These are phyloP conservation scores for Papiliotrema flavescens DNA, from an alignment of 1,284 basidiomycete species.

Conservation along the genomic window DNA sequence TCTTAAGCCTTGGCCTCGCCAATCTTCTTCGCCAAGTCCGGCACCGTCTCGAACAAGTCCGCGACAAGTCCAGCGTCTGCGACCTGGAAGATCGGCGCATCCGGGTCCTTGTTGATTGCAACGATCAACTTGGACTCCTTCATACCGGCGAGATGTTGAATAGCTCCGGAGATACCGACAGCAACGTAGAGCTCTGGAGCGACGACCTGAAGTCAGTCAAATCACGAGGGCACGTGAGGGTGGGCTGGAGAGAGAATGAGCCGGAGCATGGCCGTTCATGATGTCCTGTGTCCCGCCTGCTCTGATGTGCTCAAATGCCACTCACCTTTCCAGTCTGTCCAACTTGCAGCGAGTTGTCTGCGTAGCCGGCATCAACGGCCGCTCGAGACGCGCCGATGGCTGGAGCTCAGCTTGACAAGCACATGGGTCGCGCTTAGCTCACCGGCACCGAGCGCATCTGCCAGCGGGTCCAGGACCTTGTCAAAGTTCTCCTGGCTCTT, in stretches of 20 bases:
- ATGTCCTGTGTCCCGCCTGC: not conserved
- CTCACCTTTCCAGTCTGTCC: slow-evolving; percentile 92
- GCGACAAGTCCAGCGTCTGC: slow-evolving; percentile 94
- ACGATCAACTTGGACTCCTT: slow-evolving; percentile 99
- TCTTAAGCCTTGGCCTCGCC: slow-evolving; percentile 19
- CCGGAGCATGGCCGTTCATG: no score
- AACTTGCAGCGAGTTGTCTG: slow-evolving; percentile 96
- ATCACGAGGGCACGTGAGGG: not conserved
- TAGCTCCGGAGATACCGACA: slow-evolving; percentile 94
- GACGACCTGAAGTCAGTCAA: slow-evolving; percentile 55
- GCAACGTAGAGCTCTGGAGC: slow-evolving; percentile 95
- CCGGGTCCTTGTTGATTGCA: slow-evolving; percentile 97
- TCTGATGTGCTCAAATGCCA: not conserved
- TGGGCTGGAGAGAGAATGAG: not conserved
- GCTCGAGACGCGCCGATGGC: slow-evolving; percentile 96
- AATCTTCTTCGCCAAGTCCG: slow-evolving; percentile 79
- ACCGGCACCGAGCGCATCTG: slow-evolving; percentile 81
- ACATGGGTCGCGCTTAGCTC: slow-evolving; percentile 10
- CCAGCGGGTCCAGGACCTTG: slow-evolving; percentile 82
- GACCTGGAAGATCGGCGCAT: slow-evolving; percentile 99
- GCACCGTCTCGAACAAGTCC: slow-evolving; percentile 83
- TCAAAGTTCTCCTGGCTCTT: slow-evolving; percentile 94
- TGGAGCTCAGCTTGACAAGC: slow-evolving; percentile 3
- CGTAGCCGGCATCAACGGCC: slow-evolving; percentile 97
- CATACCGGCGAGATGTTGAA: slow-evolving; percentile 99